Conservation (phyloP, 2,329 filamentous ascomycete species). For the Aspergillus neotritici region DNA sequence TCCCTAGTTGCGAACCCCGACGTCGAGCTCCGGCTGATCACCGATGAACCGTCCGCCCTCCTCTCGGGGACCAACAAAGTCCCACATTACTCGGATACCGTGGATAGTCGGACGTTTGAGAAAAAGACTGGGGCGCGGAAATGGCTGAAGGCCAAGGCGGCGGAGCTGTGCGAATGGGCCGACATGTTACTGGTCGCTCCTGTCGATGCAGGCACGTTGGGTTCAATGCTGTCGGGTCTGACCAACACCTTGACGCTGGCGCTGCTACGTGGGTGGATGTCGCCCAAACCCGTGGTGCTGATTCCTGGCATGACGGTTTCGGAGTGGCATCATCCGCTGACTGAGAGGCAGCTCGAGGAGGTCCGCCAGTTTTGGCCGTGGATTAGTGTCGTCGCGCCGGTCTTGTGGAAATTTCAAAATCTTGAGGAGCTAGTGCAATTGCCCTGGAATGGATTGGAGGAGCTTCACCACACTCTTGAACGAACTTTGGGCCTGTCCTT, state of each 20-base stretch:
- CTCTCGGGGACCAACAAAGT: slow-evolving; percentile 35
- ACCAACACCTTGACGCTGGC: slow-evolving; percentile 76
- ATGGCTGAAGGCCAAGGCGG: slow-evolving; percentile 40
- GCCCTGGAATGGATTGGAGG: slow-evolving; percentile 46
- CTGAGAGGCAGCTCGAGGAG: slow-evolving; percentile 79
- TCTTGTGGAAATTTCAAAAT: slow-evolving; percentile 72
- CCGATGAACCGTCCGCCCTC: slow-evolving; percentile 33
- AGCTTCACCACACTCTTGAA: slow-evolving; percentile 29
- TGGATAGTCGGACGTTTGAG: slow-evolving; percentile 35
- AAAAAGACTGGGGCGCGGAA: slow-evolving; percentile 34
- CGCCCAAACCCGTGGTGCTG: slow-evolving; percentile 75
- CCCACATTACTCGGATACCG: slow-evolving; percentile 37
- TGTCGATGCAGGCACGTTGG: slow-evolving; percentile 75
- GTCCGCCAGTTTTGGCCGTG: slow-evolving; percentile 79
- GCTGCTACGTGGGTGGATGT: slow-evolving; percentile 78
- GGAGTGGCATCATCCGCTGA: slow-evolving; percentile 88
- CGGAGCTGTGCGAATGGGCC: slow-evolving; percentile 76
- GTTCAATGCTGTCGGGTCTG: slow-evolving; percentile 80
- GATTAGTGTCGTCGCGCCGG: slow-evolving; percentile 73
- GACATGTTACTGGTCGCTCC: slow-evolving; percentile 79
- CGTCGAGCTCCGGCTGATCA: slow-evolving; percentile 40
- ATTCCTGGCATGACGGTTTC: slow-evolving; percentile 83
- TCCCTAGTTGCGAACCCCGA: slow-evolving; percentile 34
- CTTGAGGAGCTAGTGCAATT: slow-evolving; percentile 45
- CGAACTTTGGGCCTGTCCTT: slow-evolving; percentile 13